Evolutionary conservation across 2,329 filamentous ascomycete species (phyloP).

Genomic region (Cladosporium velox): DNA sequence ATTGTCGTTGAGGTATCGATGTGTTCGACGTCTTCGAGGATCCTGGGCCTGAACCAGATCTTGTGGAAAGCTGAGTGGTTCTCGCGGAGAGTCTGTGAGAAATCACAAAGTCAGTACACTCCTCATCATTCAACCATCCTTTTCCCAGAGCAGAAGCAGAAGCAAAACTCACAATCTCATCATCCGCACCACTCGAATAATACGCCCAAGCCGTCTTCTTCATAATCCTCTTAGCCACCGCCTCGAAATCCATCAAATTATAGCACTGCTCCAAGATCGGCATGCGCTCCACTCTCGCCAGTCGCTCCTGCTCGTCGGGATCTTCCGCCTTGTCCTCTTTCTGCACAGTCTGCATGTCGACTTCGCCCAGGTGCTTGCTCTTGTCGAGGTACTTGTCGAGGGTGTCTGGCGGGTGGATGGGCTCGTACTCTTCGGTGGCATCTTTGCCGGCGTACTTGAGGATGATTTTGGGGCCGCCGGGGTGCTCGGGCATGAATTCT

Average conservation of each 20-base stretch:
- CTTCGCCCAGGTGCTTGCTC: constrained; percentile 84
- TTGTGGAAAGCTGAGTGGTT: constrained; percentile 96
- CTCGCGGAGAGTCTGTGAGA: constrained; percentile 77
- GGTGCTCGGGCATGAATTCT: constrained; percentile 80
- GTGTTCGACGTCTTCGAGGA: constrained; percentile 86
- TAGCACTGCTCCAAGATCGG: constrained; percentile 84
- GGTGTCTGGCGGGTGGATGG: constrained; percentile 86
- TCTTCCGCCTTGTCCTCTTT: constrained; percentile 65
- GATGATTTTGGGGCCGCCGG: constrained; percentile 88
- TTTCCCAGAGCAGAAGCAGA: background rate
- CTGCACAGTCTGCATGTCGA: constrained; percentile 81
- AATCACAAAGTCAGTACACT: constrained; percentile 25
- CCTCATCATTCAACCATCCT: background rate
- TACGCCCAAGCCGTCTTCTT: constrained; percentile 97
- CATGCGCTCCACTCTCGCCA: constrained; percentile 68
- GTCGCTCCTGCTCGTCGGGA: constrained; percentile 72
- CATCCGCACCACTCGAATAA: constrained; percentile 90
- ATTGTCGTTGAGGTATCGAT: constrained; percentile 89
- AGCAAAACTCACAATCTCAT: constrained; percentile 69
- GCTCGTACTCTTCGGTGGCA: constrained; percentile 87
- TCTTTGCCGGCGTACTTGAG: constrained; percentile 96
- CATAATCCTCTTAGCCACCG: constrained; percentile 86
- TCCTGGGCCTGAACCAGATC: constrained; percentile 90
- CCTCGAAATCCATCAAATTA: constrained; percentile 90
- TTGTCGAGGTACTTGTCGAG: constrained; percentile 77